Base-by-base conservation (phyloP, 371 early-diverging fungal species). In the Cokeromyces recurvatus region DNA sequence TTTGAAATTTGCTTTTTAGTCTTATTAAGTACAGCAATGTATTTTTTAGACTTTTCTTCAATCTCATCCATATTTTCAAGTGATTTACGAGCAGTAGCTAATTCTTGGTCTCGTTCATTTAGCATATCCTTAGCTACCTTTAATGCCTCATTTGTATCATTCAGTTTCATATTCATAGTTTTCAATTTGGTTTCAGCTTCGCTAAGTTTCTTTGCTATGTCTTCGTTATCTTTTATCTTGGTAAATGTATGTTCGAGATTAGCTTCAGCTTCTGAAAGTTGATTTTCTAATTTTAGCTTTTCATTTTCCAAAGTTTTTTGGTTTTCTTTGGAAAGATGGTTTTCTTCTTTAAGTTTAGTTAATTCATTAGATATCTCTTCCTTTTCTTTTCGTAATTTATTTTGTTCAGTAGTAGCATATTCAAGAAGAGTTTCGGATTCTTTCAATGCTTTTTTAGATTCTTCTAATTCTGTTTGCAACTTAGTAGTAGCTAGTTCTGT, bases 221-320 rank as follows among this genome's bases (percentile, higher is more conserved):
- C 27, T 1, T 56, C 52, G 4, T 15, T 32, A 14, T 50, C 48
- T 29, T 47, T 55, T 27, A 54, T 19, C 24, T 51, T 55, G 2
- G 46, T 45, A 43, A 55, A 47, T 0, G 56, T 34, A 2, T 47
- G 46, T 42, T 44, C 32, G 1, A 55, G 42, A 17, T 48, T 51
- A 2, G 44, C 56, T 31, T 51, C 56, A 2, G 53, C 46, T 27
- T 61, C 56, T 17, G 48, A 50, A 19, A 59, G 24, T 25, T 59
- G 50, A 22, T 59, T 50, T 6, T 16, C 15, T 8, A 54, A 8
- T 1, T 17, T 24, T 1, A 46, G 38, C 11, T 59, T 59, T 84
- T 90, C 53, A 79, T 74, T 51, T 83, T 79, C 92, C 90, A 95
- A 43, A 90, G 63, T 60, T 68, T 77, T 65, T 78, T 86, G 69